phyloP scores from a whole-genome alignment of 768 basidiomycete genomes.

The Lepiota brunneoincarnata region DNA sequence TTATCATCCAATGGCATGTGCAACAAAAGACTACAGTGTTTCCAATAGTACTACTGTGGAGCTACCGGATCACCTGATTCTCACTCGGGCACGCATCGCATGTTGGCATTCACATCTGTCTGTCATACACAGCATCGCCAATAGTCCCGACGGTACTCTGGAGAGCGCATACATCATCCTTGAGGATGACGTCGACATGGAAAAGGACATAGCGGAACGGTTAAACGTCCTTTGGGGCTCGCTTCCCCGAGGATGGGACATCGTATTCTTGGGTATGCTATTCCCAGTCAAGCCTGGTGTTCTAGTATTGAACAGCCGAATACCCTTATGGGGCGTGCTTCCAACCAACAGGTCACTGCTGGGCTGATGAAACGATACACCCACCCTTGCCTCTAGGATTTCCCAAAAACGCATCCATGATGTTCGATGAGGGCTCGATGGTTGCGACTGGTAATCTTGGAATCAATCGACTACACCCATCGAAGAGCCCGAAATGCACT shows the following conservation, averaged over 20 bases:
- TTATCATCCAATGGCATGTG: conserved; percentile 36
- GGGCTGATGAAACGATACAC: conserved; percentile 64
- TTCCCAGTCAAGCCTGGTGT: background rate
- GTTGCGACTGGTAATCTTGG: conserved; percentile 5
- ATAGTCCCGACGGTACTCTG: conserved; percentile 17
- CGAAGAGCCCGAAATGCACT: conserved; percentile 63
- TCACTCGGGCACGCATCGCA: conserved; percentile 60
- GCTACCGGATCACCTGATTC: conserved; percentile 44
- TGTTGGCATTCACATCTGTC: conserved; percentile 72
- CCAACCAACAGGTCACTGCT: conserved; percentile 63
- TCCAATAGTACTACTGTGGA: conserved; percentile 27
- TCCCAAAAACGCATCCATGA: conserved; percentile 8
- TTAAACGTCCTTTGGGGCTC: conserved; percentile 43
- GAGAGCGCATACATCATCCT: conserved; percentile 51
- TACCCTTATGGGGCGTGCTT: conserved; percentile 5
- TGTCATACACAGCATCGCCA: conserved; percentile 44
- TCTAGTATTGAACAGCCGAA: conserved; percentile 1
- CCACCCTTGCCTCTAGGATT: conserved; percentile 28
- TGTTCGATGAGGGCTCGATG: background rate
- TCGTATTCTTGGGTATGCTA: conserved; percentile 63
- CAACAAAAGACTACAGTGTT: conserved; percentile 37
- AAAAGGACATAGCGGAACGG: conserved; percentile 50
- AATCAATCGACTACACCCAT: conserved; percentile 47
- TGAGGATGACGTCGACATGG: conserved; percentile 82
- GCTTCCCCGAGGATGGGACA: conserved; percentile 66